Evolutionary conservation across 805 yeast species (phyloP), one percentile per base, ranked within the genome.

Genomic region (Kazachstania viticola): DNA sequence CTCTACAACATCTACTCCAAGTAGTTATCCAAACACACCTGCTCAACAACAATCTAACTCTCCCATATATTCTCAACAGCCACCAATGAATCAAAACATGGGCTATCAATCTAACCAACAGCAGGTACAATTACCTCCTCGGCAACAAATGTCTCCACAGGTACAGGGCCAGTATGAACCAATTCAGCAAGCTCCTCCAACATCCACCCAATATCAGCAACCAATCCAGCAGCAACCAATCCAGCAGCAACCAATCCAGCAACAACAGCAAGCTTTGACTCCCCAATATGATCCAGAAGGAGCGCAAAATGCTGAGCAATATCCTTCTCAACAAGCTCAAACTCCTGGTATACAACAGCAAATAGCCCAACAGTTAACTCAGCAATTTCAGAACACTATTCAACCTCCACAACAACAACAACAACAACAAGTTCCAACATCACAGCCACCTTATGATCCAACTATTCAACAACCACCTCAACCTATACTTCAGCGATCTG

Each of bases 251-350:
- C 25, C 14, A 17, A 34, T 23, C 25, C 41, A 35, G 5, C 40
- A 17, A 14, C 45, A 36, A 18, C 42, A 30, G 14, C 48, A 35
- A 14, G n/a, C n/a, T n/a, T n/a, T n/a, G n/a, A n/a, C n/a, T 37
- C 28, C 11, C 13, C 36, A 27, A 31, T 37, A 16, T 21, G 32
- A 12, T 25, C 49, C 18, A 9, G 17, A 25, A 25, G 14, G 13
- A 25, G n/a, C n/a, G n/a, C n/a, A n/a, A n/a, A n/a, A 31, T 3
- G 37, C 13, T n/a, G 44, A 37, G 18, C 38, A 30, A 13, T 26
- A 12, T 27, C 31, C 28, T 16, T 31, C 31, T 14, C 44, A 32
- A 25, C 39, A 31, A 27, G 37, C 28, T n/a, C 18, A 25, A 13
- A 16, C 13, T 17, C n/a, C n/a, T n/a, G n/a, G n/a, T n/a, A 18